Base-by-base conservation (phyloP, 78 protist genomes). In the Dictyostelium firmibasis region DNA sequence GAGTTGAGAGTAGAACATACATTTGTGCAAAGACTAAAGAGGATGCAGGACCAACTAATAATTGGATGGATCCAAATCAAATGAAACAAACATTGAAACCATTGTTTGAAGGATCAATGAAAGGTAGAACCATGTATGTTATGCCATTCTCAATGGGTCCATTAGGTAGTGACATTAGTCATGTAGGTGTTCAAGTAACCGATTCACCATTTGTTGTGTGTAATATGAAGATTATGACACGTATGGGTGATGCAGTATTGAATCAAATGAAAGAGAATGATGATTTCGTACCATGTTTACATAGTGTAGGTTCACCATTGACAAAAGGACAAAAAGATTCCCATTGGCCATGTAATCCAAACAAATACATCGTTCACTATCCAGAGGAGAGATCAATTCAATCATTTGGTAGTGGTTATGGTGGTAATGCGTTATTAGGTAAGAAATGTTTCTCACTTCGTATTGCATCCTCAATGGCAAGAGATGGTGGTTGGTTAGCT, bases 381-480 rank as follows among this genome's bases (percentile, higher is more conserved):
- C 98, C 98, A 43, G 97, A 96, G 43, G 83, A 57, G 13, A 31
- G 88, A 31, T 35, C 79, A 23, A 96, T 98, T 44, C 93, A 86
- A 78, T 93, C 97, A 27, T 96, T 67, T 64, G 99, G 99, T 10
- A 38, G 88, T 27, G 98, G 99, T 13, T 98, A 98, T 29, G 99
- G 99, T 50, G 99, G 99, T 25, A 98, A 98, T 50, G 98, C 99
- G n/a, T 84, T 98, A 7, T 96, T 98, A 3, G 98, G 99, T 76
- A 98, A 98, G 97, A 98, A 98, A 91, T 98, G 98, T 84, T 84
- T 97, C 64, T 98, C 99, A 2, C 86, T 98, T 29, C 86, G 99
- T 50, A 95, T 98, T n/a, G 99, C 99, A 4, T 95, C 97, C 25
- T 47, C 72, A 14, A 95, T 96, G 79, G 97, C 92, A 57, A 33